Conservation (phyloP, 2,329 filamentous ascomycete species). For the Epichloe gansuensis region DNA sequence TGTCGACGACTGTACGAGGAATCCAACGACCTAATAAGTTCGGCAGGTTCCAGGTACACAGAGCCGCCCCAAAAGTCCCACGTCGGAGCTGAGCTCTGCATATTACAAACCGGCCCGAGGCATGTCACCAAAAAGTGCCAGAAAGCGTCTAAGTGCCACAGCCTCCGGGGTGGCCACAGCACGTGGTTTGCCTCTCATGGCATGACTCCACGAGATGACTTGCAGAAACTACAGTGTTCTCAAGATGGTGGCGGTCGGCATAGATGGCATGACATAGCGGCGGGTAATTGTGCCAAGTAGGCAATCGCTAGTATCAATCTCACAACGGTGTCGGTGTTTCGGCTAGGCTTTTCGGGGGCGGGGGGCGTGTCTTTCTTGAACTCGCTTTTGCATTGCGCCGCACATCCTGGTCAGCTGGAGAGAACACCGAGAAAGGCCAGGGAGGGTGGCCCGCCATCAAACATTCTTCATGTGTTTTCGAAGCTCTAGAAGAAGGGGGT, state of each 20-base stretch:
- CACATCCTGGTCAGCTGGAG: conserved; percentile 5
- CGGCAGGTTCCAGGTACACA: conserved; percentile 6
- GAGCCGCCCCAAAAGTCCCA: conserved; percentile 9
- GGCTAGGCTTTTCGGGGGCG: background rate
- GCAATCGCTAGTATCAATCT: conserved; percentile 6
- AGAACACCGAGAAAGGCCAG: background rate
- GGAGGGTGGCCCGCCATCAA: background rate
- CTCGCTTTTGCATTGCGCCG: background rate
- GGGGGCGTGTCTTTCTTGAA: background rate
- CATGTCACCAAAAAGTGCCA: conserved; percentile 2
- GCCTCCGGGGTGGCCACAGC: conserved; percentile 5
- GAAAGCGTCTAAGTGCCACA: conserved; percentile 6
- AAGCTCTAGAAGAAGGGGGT: conserved; percentile 3
- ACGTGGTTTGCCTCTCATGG: conserved; percentile 7
- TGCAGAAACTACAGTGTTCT: conserved; percentile 7
- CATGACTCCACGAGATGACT: conserved; percentile 7
- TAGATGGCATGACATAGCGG: conserved; percentile 10
- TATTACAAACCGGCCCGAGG: conserved; percentile 5
- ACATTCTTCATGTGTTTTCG: background rate
- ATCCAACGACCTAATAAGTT: conserved; percentile 3
- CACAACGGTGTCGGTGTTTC: conserved; percentile 9
- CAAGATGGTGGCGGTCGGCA: conserved; percentile 11
- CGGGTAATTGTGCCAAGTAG: conserved; percentile 6
- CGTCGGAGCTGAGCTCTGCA: conserved; percentile 11
- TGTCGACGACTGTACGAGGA: conserved; percentile 3